phyloP scores from a whole-genome alignment of 164 flowering plant genomes.

The Stephania yunnanensis region DNA sequence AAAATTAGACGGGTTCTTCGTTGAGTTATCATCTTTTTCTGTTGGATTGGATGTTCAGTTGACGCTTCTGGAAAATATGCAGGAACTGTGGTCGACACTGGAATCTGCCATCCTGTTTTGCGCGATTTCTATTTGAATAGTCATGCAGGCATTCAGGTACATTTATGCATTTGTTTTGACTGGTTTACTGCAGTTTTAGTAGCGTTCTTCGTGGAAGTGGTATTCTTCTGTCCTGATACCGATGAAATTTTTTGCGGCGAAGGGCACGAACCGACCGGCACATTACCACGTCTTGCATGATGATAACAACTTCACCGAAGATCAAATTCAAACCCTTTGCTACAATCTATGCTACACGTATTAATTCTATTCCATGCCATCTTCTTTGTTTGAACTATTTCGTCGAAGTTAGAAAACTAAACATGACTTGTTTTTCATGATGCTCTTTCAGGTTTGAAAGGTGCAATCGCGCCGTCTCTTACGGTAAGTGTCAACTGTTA shows the following conservation, averaged over 20 bases:
- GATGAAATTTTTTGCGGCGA: constrained; percentile 3
- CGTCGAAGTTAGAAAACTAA: background rate
- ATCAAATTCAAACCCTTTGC: constrained; percentile 41
- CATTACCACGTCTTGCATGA: constrained; percentile 62
- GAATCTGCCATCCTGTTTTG: constrained; percentile 59
- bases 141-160: constrained; percentile 65
- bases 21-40: background rate
- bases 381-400: background rate
- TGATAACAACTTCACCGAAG: constrained; percentile 53
- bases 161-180: background rate
- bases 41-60: background rate
- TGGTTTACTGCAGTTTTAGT: background rate
- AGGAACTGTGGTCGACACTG: constrained; percentile 71
- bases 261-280: constrained; percentile 65
- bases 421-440: background rate
- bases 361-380: background rate
- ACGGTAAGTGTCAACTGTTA: background rate
- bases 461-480: constrained; percentile 6
- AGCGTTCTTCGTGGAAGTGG: background rate
- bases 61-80: background rate
- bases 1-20: too few relatives aligned
- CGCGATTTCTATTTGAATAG: constrained; percentile 63
- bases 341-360: constrained; percentile 61
- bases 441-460: background rate
- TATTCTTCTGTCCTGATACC: background rate